Conservation (phyloP, 2,329 filamentous ascomycete species). For the Penicillium occitanis region DNA sequence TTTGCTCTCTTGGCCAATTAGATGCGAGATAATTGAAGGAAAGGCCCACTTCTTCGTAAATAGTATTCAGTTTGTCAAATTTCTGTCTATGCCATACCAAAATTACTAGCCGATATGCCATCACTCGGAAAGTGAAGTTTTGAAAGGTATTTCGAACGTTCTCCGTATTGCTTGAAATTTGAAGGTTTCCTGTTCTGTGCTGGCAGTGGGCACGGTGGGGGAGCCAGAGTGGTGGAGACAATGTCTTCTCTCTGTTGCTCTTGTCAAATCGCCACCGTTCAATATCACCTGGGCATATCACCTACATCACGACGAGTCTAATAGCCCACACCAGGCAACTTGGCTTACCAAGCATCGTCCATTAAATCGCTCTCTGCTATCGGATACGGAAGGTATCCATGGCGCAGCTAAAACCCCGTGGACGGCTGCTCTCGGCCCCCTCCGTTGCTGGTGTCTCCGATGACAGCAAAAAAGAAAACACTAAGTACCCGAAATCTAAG, state of each 20-base stretch:
- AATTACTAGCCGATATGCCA: not conserved
- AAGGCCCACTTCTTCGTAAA: not conserved
- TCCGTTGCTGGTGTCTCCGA: not conserved
- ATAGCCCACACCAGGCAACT: not conserved
- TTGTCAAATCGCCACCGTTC: not conserved
- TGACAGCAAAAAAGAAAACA: not conserved
- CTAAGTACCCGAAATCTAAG: not conserved
- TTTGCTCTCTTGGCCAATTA: not conserved
- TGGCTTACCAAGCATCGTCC: not conserved
- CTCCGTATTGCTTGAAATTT: not conserved
- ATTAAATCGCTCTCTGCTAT: not conserved
- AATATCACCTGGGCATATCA: not conserved
- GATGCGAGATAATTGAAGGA: not conserved
- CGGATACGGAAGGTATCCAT: not conserved
- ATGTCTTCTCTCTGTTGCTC: too few species aligned
- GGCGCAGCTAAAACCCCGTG: not conserved
- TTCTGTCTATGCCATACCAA: not conserved
- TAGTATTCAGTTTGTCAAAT: not conserved
- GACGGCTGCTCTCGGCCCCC: not conserved
- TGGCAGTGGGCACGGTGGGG: not conserved
- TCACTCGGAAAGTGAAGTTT: not conserved
- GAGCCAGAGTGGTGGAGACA: too few species aligned
- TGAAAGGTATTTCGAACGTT: not conserved
- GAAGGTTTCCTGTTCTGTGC: not conserved
- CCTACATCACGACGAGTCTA: not conserved